Evolutionary conservation across 345 rosid genomes (phyloP).

Genomic region (Stellera chamaejasme): DNA sequence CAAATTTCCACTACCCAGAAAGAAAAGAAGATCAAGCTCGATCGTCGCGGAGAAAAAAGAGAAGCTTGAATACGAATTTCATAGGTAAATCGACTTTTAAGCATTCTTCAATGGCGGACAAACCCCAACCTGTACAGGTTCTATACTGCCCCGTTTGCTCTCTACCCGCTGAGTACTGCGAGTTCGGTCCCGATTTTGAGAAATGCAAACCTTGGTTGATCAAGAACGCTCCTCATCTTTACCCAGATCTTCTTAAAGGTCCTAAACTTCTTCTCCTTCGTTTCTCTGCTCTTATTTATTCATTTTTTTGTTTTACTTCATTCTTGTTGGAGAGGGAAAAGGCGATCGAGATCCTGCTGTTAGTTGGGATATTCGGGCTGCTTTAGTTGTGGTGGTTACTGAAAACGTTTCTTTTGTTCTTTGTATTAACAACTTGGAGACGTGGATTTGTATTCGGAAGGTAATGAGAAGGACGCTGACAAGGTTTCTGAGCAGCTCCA

Average conservation of each 20-base stretch:
- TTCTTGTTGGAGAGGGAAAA: background rate
- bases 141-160: constrained; percentile 71
- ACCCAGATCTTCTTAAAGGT: constrained; percentile 89
- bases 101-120: constrained; percentile 45
- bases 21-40: background rate
- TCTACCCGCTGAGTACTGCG: constrained; percentile 93
- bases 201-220: constrained; percentile 94
- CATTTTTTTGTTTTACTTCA: background rate
- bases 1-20: background rate
- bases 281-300: background rate
- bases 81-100: background rate
- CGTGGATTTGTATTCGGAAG: constrained; percentile 30
- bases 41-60: no score
- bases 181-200: constrained; percentile 84
- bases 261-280: background rate
- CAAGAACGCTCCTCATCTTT: constrained; percentile 70
- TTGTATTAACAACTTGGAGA: background rate
- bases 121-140: constrained; percentile 64
- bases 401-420: background rate
- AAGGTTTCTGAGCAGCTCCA: constrained; percentile 65
- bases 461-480: constrained; percentile 51
- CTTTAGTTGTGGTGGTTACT: background rate
- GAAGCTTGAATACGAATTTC: no score
- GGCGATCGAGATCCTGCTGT: background rate
- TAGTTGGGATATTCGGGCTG: background rate